phyloP scores from a whole-genome alignment of 345 rosid species.

The Citrus cavaleriei region DNA sequence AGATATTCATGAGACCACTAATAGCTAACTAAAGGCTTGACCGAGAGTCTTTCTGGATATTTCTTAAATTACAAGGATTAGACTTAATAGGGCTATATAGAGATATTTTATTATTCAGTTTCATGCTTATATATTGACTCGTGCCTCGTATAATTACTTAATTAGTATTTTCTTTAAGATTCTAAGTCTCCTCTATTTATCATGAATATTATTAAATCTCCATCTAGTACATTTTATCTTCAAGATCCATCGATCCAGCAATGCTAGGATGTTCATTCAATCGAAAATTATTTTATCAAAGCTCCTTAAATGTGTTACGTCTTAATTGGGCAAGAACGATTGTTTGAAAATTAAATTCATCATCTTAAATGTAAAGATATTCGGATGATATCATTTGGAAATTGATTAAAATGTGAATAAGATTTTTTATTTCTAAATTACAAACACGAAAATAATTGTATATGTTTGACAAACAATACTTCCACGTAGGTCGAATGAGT shows the following conservation, averaged over 20 bases:
- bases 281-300: neutral
- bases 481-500: too few relatives aligned
- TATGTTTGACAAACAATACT: neutral
- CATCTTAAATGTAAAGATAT: neutral
- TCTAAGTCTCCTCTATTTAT: neutral
- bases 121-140: too few relatives aligned
- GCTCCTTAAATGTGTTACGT: neutral
- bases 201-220: neutral
- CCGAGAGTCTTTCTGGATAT: neutral
- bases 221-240: neutral
- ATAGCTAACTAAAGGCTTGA: neutral
- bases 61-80: neutral
- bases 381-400: neutral
- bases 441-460: neutral
- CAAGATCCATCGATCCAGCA: neutral
- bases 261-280: neutral
- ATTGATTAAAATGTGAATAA: neutral
- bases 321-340: too few relatives aligned
- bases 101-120: too few relatives aligned
- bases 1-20: too few relatives aligned
- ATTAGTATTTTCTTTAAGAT: neutral
- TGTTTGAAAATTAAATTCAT: too few relatives aligned
- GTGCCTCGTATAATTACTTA: neutral
- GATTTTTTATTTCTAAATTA: neutral
- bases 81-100: neutral